Evolutionary conservation across 2,329 filamentous ascomycete genomes (phyloP), one percentile per base, ranked within the genome.

Genomic region (Neodidymelliopsis sp.): DNA sequence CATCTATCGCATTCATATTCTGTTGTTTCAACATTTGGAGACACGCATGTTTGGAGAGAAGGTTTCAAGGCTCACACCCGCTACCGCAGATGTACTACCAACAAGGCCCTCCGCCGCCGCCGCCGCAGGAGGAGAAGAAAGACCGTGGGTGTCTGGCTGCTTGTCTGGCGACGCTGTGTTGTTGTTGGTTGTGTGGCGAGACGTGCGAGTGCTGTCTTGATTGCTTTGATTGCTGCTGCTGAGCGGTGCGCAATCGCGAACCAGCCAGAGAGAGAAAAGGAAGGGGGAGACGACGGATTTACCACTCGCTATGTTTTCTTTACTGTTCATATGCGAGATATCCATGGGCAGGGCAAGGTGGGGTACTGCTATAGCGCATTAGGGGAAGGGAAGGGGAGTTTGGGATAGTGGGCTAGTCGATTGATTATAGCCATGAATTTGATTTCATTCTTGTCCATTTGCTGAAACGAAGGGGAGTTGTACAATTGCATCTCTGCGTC

Each of bases 141-240:
- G 66, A 70, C 24, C 47, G 67, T 5, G 67, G 67, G 10, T 71
- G 67, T 43, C 44, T 72, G 52, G 54, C 57, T 22, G 63, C 63
- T 37, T 72, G 69, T 61, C 35, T 72, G 31, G 69, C 69, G 8
- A 65, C 67, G n/a, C 49, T 71, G 34, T 71, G 69, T 56, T 71
- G 69, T 54, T 71, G 69, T 51, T 71, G 63, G 62, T 50, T 71
- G 19, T 71, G 69, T 40, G 67, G 63, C 5, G 69, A 72, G 55
- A 58, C 66, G 13, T 72, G 69, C 60, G 67, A 71, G 35, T 72
- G 69, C 54, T 71, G 67, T 45, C 30, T 69, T 2, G 67, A 69
- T 41, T 69, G 65, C 33, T 46, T 65, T 16, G 60, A 66, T 8
- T 70, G 68, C 57, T 69, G 65, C 34, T 68, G 51, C 29, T 69